Percentiles rank a stretch among this genome's conserved stretches.
These are phyloP conservation scores for Clonostachys sp. DNA, from an alignment of 2,329 filamentous ascomycete genomes.

Conservation along the genomic window DNA sequence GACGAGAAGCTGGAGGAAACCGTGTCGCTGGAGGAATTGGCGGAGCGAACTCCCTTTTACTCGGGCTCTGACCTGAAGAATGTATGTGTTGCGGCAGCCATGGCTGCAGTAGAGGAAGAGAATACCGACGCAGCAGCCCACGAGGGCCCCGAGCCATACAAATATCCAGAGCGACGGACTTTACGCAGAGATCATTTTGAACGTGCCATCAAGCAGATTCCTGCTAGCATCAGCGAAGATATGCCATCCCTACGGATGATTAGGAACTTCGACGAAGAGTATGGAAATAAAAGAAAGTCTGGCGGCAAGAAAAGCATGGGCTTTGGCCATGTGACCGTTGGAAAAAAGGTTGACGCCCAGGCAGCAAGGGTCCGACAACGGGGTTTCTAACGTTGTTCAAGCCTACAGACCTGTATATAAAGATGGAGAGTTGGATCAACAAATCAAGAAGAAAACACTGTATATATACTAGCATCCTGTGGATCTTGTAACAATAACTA, in stretches of 20 bases:
- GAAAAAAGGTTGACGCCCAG: constrained; percentile 24
- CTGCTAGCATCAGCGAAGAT: constrained; percentile 87
- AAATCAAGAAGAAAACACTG: too few species aligned
- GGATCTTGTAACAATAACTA: too few species aligned
- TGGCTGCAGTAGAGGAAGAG: constrained; percentile 76
- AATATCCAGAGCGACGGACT: constrained; percentile 53
- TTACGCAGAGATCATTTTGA: constrained; percentile 74
- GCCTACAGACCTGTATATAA: too few species aligned
- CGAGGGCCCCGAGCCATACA: constrained; percentile 36
- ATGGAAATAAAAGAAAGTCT: constrained; percentile 72
- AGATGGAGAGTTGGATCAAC: too few species aligned
- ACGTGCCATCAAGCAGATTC: constrained; percentile 81
- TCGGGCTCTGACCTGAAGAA: constrained; percentile 84
- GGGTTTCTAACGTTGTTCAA: not conserved
- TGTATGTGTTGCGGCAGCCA: constrained; percentile 72
- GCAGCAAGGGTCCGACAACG: constrained; percentile 1
- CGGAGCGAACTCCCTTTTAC: constrained; percentile 68
- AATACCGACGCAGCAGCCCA: constrained; percentile 33
- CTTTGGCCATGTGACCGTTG: constrained; percentile 44
- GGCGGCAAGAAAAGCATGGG: constrained; percentile 54
- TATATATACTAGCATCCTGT: too few species aligned
- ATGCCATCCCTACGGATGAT: constrained; percentile 85
- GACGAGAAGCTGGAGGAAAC: constrained; percentile 58
- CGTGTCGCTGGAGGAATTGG: constrained; percentile 59
- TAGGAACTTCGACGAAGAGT: constrained; percentile 92